Evolutionary conservation across 208 protist genomes (phyloP).

Genomic region (Crithidia bombi): DNA sequence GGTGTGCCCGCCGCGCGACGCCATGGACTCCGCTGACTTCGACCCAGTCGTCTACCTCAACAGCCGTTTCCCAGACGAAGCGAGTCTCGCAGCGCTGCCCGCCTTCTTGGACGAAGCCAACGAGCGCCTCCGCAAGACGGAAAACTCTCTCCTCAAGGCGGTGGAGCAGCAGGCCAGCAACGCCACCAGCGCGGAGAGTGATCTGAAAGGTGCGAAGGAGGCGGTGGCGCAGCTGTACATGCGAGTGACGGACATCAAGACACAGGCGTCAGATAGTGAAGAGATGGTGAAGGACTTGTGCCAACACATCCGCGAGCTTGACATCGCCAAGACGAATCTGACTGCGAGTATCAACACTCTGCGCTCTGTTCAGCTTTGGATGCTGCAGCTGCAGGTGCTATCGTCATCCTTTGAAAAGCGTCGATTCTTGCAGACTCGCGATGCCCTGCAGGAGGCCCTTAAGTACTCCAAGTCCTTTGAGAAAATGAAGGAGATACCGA

Average conservation of each 20-base stretch:
- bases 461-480: conserved; percentile 88
- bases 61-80: conserved; percentile 90
- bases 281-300: conserved; percentile 94
- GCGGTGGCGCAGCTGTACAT: conserved; percentile 89
- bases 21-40: conserved; percentile 87
- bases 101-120: conserved; percentile 82
- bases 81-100: conserved; percentile 85
- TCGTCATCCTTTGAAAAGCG: conserved; percentile 76
- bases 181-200: conserved; percentile 67
- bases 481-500: conserved; percentile 77
- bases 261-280: conserved; percentile 92
- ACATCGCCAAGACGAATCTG: conserved; percentile 95
- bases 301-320: conserved; percentile 93
- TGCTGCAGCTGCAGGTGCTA: conserved; percentile 88
- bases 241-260: conserved; percentile 91
- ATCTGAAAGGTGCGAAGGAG: conserved; percentile 84
- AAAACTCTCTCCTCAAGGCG: conserved; percentile 90
- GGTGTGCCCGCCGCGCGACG: conserved; percentile 77
- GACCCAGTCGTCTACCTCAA: conserved; percentile 95
- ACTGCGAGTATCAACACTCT: conserved; percentile 92
- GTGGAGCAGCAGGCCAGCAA: conserved; percentile 91
- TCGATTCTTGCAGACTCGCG: conserved; percentile 81
- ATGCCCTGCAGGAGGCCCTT: conserved; percentile 82
- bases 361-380: conserved; percentile 92
- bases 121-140: conserved; percentile 82